These are phyloP conservation scores for Chrysoporthe puriensis DNA, from an alignment of 2,329 filamentous ascomycete species.

Conservation along the genomic window DNA sequence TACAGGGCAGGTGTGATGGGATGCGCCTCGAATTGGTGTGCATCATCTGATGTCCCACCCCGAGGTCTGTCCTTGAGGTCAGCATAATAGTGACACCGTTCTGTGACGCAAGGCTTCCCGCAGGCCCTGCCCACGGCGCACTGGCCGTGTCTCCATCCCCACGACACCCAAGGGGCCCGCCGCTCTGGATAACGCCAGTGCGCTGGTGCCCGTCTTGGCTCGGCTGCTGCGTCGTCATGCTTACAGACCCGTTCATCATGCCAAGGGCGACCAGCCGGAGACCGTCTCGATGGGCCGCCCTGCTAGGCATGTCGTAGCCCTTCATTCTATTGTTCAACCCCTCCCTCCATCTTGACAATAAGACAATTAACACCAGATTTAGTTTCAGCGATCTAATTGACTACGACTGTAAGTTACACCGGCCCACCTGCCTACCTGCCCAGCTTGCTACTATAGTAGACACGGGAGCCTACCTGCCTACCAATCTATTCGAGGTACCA, in stretches of 20 bases:
- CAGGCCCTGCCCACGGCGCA: neutral
- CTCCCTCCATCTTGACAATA: neutral
- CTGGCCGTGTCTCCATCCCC: neutral
- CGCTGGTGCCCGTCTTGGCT: constrained; percentile 24
- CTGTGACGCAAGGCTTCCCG: neutral
- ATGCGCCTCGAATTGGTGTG: constrained; percentile 14
- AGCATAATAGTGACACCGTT: constrained; percentile 6
- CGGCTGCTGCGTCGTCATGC: constrained; percentile 21
- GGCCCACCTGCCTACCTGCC: neutral
- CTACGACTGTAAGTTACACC: neutral
- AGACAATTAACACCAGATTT: neutral
- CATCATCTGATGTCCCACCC: constrained; percentile 20
- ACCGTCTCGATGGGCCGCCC: neutral
- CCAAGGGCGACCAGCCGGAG: neutral
- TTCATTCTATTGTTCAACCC: neutral
- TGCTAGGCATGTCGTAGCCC: neutral
- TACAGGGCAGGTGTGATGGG: constrained; percentile 18
- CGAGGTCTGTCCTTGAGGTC: neutral
- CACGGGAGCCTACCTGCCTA: neutral
- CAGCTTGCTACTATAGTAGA: neutral
- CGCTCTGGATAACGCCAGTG: constrained; percentile 11
- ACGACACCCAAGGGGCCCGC: constrained; percentile 1
- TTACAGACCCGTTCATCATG: neutral
- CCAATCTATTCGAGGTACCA: constrained; percentile 7
- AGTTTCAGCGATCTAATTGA: neutral